phyloP scores from a whole-genome alignment of 2,329 filamentous ascomycete genomes.

The Pseudocercospora eumusae region DNA sequence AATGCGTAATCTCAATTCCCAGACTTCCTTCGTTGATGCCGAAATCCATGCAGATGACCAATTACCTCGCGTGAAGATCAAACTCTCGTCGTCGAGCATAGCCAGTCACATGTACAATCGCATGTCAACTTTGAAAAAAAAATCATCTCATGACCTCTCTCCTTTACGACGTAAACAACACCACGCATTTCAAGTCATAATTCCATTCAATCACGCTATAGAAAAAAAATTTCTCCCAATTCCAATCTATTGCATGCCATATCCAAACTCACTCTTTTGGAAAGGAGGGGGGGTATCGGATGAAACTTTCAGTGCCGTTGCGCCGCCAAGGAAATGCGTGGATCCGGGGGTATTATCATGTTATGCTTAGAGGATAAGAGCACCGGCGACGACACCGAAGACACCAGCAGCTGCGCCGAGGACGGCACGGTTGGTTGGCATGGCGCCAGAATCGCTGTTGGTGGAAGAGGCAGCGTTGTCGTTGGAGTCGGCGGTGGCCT shows the following conservation, averaged over 20 bases:
- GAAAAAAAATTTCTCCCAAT: not conserved
- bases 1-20: no score
- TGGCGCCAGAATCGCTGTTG: constrained; percentile 29
- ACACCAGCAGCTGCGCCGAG: constrained; percentile 35
- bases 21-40: no score
- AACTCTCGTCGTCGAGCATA: no score
- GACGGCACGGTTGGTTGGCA: constrained; percentile 28
- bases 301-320: not conserved
- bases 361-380: constrained; percentile 33
- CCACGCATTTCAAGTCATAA: not conserved
- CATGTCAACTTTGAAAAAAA: no score
- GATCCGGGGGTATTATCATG: not conserved
- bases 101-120: no score
- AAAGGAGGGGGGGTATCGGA: not conserved
- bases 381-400: constrained; percentile 37
- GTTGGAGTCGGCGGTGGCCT: constrained; percentile 24
- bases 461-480: constrained; percentile 16
- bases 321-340: not conserved
- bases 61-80: no score
- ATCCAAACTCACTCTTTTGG: not conserved
- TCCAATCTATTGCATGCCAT: not conserved
- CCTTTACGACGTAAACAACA: no score
- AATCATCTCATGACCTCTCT: no score
- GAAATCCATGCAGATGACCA: no score
- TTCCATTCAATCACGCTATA: not conserved